Base-by-base conservation (phyloP, 176 grass and related monocot species). In the Bonia amplexicaulis region DNA sequence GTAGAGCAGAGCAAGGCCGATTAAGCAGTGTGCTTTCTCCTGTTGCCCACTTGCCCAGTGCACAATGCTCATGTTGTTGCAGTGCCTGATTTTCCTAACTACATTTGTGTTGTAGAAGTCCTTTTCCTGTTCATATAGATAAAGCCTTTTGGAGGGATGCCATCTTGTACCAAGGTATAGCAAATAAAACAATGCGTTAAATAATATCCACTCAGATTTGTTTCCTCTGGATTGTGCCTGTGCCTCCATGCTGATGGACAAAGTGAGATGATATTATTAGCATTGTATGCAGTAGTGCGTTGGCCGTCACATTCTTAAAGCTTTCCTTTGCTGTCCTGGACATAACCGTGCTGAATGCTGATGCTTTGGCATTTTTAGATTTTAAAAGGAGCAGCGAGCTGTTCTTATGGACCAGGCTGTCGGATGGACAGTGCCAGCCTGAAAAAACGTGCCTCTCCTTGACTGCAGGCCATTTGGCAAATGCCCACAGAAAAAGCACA, bases 111-210 rank as follows among this genome's bases (percentile, higher is more conserved):
- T 70, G 76, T 91, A 80, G 33, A 69, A 80, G 37, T 84, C 2
- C 2, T 87, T 71, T 90, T 63, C 53, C 45, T 91, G 85, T 90
- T 48, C 44, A 87, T 91, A 87, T 84, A 76, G 62, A 84, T 80
- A 80, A 87, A 55, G 31, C 13, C 25, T 53, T 87, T 31, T 47
- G 60, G 72, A 42, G 29, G 39, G 11, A 80, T 71, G 75, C 63
- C 89, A 64, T 71, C 77, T 47, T 91, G 80, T 87, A 87, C 76
- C 85, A 87, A 87, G 85, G 78, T 84, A 91, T 91, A 87, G 80
- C 51, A 80, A 87, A 87, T 91, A 80, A 87, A 84, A 62, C 54
- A 80, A 70, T 40, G 23, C 69, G 42, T 76, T 71, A 37, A 87
- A 63, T 80, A 62, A 76, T 59, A 80, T 48, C 41, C 69, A 75